These are phyloP conservation scores for Aristolochia contorta DNA, from an alignment of 164 flowering plant species.

Conservation along the genomic window DNA sequence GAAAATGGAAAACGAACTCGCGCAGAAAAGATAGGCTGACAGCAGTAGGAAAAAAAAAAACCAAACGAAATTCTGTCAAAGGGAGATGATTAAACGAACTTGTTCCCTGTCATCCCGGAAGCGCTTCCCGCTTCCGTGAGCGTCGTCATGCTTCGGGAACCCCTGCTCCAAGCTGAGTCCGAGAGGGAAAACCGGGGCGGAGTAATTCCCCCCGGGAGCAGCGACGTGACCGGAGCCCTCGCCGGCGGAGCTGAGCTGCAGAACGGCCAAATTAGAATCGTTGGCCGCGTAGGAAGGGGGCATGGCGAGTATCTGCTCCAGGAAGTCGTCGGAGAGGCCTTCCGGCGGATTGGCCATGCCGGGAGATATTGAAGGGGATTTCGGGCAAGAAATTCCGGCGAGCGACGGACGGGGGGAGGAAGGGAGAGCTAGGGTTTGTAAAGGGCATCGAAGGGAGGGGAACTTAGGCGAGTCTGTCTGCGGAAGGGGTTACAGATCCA, in stretches of 20 bases:
- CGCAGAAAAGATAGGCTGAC: no score
- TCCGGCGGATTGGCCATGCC: conserved; percentile 63
- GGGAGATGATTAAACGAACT: no score
- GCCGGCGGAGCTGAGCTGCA: conserved; percentile 73
- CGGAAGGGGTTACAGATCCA: conserved; percentile 12
- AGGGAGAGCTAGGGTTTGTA: conserved; percentile 2
- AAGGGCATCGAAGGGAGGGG: conserved; percentile 6
- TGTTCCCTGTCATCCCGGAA: conserved; percentile 44
- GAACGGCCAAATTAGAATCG: conserved; percentile 45
- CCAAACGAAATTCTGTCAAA: no score
- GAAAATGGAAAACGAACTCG: no score
- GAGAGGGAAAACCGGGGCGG: conserved; percentile 46
- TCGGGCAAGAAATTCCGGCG: not conserved
- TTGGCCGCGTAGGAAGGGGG: conserved; percentile 32
- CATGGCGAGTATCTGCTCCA: conserved; percentile 69
- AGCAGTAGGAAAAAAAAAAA: no score
- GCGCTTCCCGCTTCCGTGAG: conserved; percentile 55
- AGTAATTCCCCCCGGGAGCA: conserved; percentile 10
- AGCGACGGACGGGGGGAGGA: conserved; percentile 4
- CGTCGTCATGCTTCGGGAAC: conserved; percentile 50
- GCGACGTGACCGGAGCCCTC: conserved; percentile 10
- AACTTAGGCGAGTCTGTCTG: conserved; percentile 10
- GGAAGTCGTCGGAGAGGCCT: conserved; percentile 59
- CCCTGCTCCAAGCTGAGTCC: conserved; percentile 84
- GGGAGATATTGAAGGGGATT: not conserved